Conservation (phyloP, 1,284 basidiomycete genomes). For the Ganoderma sinense region DNA sequence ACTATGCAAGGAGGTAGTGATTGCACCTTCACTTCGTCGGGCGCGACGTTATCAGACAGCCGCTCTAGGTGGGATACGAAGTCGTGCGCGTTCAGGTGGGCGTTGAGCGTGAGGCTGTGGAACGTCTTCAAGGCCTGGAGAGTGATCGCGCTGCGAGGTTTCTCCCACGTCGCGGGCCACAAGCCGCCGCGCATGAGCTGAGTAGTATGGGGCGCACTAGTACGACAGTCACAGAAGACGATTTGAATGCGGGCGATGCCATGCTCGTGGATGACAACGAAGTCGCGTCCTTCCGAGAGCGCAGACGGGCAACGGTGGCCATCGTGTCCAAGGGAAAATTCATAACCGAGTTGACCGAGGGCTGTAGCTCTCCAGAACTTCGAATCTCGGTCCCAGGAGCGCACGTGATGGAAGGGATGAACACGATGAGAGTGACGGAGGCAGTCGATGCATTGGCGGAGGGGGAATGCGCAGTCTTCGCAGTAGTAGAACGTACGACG, state of each 20-base stretch:
- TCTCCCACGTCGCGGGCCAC: slow-evolving; percentile 29
- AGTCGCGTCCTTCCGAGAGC: not conserved
- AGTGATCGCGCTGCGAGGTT: slow-evolving; percentile 23
- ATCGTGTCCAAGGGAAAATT: not conserved
- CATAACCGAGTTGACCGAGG: not conserved
- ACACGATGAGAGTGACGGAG: not conserved
- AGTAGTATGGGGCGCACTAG: fast-evolving
- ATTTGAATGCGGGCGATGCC: not conserved
- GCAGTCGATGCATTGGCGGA: not conserved
- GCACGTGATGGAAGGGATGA: not conserved
- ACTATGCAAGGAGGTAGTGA: not conserved
- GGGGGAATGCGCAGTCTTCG: not conserved
- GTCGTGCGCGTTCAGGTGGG: slow-evolving; percentile 21
- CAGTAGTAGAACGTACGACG: not conserved
- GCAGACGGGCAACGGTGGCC: not conserved
- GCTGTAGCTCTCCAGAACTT: not conserved
- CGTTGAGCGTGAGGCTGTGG: slow-evolving; percentile 17
- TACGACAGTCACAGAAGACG: not conserved
- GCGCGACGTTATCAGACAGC: slow-evolving; percentile 10
- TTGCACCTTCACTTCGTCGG: slow-evolving; percentile 12
- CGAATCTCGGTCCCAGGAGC: not conserved
- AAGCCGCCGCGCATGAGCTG: slow-evolving; percentile 24
- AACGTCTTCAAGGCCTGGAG: slow-evolving; percentile 12
- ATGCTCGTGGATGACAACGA: not conserved
- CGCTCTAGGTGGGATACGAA: slow-evolving; percentile 14